Base-by-base conservation (phyloP, 2,329 filamentous ascomycete species). In the Colletotrichum incanum region DNA sequence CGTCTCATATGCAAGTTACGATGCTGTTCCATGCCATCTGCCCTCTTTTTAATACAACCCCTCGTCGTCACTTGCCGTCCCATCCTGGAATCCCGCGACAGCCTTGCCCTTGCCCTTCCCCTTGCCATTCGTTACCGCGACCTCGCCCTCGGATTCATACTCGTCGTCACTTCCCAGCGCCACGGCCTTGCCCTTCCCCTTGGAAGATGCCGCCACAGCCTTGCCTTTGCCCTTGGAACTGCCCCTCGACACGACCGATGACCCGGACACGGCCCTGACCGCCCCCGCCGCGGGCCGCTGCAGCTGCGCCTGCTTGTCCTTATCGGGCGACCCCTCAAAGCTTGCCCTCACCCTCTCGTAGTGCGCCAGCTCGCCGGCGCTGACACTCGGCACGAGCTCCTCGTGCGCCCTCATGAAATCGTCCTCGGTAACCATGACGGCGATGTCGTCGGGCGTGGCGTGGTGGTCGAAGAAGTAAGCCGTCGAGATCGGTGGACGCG, bases 401-500 rank as follows among this genome's bases (percentile, higher is more conserved):
- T 86, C 85, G 78, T 96, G 91, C 0, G 96, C 96, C 34, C 90
- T 89, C 28, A 93, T 80, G 79, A 99, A 99, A 81, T 99, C 96
- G 60, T 93, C 89, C 81, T 98, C 96, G 1, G 91, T 93, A 37
- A 99, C 96, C 84, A 94, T 91, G 75, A 99, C 96, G 34, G 92
- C 90, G 1, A 96, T 90, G 79, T 99, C 96, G 58, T 94, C 93
- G 14, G 92, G 88, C 0, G 90, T 94, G 18, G 96, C 95, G 75
- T 94, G 87, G 82, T 98, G 96, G 79, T 99, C 96, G 80, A 99
- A 99, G 84, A 95, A 99, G 83, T 96, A 95, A 0, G 95, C 96
- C 1, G 96, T 97, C 1, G 93, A 93, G 74, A 98, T 89, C 6
- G 88, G 85, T 54, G 86, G 62, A 56, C 64, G 54, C 54, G 54